These are phyloP conservation scores for Ophiosphaerella narmari DNA, from an alignment of 2,329 filamentous ascomycete species.

Conservation along the genomic window DNA sequence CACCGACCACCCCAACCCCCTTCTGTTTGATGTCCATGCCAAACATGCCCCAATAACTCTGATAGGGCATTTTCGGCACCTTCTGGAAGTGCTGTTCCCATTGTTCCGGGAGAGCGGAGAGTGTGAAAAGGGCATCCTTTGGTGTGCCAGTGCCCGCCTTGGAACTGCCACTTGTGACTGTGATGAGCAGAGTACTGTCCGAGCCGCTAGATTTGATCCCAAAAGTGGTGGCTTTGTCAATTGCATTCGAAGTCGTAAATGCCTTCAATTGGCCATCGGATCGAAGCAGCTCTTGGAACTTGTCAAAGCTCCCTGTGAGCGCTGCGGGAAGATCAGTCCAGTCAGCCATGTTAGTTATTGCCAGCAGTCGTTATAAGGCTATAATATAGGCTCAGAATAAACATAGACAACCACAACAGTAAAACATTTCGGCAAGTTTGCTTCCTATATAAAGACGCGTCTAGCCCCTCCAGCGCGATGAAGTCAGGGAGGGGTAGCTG, in stretches of 20 bases:
- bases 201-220: conserved; percentile 43
- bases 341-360: conserved; percentile 28
- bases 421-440: not conserved
- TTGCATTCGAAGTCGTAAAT: conserved; percentile 42
- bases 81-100: conserved; percentile 54
- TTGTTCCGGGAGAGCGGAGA: conserved; percentile 51
- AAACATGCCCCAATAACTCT: conserved; percentile 53
- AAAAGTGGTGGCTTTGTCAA: conserved; percentile 40
- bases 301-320: conserved; percentile 36
- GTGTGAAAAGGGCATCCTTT: conserved; percentile 45
- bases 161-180: conserved; percentile 36
- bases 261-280: conserved; percentile 43
- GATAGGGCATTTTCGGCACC: conserved; percentile 50
- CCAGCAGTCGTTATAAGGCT: not conserved
- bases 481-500: conserved; percentile 33
- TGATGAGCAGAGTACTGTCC: conserved; percentile 41
- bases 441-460: conserved; percentile 2
- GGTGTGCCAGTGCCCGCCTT: conserved; percentile 32
- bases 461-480: conserved; percentile 17
- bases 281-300: conserved; percentile 37
- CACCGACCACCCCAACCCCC: conserved; percentile 54
- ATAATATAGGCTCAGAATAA: too few relatives aligned
- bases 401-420: too few relatives aligned
- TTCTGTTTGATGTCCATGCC: conserved; percentile 57
- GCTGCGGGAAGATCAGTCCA: conserved; percentile 43